Base-by-base conservation (phyloP, 441 rosid species). In the Adansonia madagascariensis region DNA sequence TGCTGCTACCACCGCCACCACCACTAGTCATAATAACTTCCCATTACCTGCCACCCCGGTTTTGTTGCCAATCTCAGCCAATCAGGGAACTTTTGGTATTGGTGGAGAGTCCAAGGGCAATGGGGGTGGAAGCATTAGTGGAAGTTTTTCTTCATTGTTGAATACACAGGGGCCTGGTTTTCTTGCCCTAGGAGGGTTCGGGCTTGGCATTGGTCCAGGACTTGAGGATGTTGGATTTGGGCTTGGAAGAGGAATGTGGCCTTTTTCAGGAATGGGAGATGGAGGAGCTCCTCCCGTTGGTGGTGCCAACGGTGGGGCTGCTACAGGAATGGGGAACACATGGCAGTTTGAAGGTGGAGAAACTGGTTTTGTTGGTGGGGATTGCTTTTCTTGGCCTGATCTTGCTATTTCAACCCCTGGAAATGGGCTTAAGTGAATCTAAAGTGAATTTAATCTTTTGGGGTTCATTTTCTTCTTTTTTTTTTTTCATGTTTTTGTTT, bases 261-360 rank as follows among this genome's bases (percentile, higher is more conserved):
- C 94, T 66, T 89, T 90, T 72, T 78, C 87, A 0, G 88, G 89
- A 8, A 53, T 82, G 12, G 89, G 81, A 57, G 93, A 89, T 24
- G 84, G 82, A 12, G 79, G 77, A 18, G 79, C 86, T 50, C 78
- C 82, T 72, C 82, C 67, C 22, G 61, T 20, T 57, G 62, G 31
- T 20, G 31, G 62, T 66, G 79, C 82, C 1, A 64, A 75, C 79
- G 80, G 78, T 52, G 80, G 60, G 10, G 82, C 81, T 61, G 71
- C 55, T 3, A 61, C 63, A 3, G 77, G 84, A 39, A 79, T 87
- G 18, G 85, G 80, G 0, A 83, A 84, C 84, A 60, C 91, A 76
- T 93, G 98, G 98, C 98, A 91, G 83, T 86, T 88, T 68, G 98
- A 94, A 79, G 83, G 75, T 82, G 91, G 92, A 22, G 98, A 89